Conservation (phyloP, 345 rosid genomes). For the Gossypium australe region DNA sequence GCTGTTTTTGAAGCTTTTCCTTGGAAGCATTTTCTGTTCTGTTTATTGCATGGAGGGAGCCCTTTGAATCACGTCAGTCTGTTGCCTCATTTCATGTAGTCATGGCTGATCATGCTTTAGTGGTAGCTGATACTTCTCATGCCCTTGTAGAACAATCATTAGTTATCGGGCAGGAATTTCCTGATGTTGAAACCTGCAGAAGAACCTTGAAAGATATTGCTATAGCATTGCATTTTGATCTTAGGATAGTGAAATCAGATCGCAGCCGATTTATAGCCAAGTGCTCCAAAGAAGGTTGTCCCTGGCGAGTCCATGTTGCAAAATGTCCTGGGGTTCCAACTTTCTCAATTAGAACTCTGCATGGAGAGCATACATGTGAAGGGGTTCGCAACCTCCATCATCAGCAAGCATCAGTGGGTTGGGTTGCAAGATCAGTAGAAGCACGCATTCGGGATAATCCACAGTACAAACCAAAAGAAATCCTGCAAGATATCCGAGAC, state of each 20-base stretch:
- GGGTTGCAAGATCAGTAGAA: constrained; percentile 99
- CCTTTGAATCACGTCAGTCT: constrained; percentile 12
- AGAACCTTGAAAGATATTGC: constrained; percentile 92
- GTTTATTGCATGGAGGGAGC: constrained; percentile 4
- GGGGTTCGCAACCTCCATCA: constrained; percentile 91
- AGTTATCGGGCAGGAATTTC: constrained; percentile 84
- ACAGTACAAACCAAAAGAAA: constrained; percentile 91
- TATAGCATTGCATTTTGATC: constrained; percentile 91
- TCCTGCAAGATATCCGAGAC: constrained; percentile 88
- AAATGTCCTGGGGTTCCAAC: constrained; percentile 93
- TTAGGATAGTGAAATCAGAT: constrained; percentile 95
- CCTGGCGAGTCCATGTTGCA: constrained; percentile 98
- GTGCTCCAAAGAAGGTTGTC: constrained; percentile 99
- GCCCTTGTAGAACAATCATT: constrained; percentile 39
- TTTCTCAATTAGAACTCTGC: constrained; percentile 81
- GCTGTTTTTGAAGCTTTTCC: constrained; percentile 4
- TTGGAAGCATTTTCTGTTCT: not conserved
- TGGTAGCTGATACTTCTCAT: constrained; percentile 36
- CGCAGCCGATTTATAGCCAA: constrained; percentile 97
- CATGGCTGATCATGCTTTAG: constrained; percentile 65
- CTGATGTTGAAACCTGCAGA: constrained; percentile 97
- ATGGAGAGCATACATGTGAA: constrained; percentile 91
- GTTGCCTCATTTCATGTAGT: constrained; percentile 1
- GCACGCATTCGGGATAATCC: constrained; percentile 91
- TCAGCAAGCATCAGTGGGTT: constrained; percentile 99